Evolutionary conservation across 306 rosid species (phyloP).

Genomic region (Lathyrus oleraceus): DNA sequence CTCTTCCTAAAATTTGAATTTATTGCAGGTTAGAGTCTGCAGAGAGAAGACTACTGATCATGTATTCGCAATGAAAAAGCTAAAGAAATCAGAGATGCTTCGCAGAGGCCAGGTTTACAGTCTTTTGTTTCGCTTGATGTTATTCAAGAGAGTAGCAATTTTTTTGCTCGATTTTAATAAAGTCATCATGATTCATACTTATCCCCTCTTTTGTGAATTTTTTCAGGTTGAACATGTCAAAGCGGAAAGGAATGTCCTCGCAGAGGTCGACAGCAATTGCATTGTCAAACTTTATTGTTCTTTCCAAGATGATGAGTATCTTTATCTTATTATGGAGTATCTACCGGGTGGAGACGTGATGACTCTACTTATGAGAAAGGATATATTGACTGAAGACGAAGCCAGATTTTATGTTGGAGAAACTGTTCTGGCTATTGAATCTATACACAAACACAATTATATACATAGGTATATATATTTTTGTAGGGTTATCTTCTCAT

Average conservation of each 20-base stretch:
- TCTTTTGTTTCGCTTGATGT: conserved; percentile 36
- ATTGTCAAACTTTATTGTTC: conserved; percentile 94
- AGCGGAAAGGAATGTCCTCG: conserved; percentile 98
- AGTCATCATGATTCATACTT: conserved; percentile 23
- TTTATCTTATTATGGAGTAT: conserved; percentile 97
- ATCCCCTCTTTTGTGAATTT: conserved; percentile 23
- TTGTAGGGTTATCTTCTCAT: conserved; percentile 20
- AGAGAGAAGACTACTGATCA: conserved; percentile 81
- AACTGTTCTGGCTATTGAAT: conserved; percentile 88
- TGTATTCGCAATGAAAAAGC: conserved; percentile 98
- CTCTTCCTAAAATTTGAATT: conserved; percentile 40
- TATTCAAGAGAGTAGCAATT: conserved; percentile 4
- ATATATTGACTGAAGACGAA: conserved; percentile 88
- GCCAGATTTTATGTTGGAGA: conserved; percentile 94
- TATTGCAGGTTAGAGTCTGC: conserved; percentile 88
- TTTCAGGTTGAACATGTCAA: conserved; percentile 93
- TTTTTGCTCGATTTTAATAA: conserved; percentile 21
- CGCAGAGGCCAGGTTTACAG: conserved; percentile 92
- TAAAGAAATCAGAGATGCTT: conserved; percentile 99
- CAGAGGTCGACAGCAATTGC: conserved; percentile 98
- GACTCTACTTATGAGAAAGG: conserved; percentile 99
- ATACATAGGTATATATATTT: conserved; percentile 70
- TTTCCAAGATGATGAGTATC: conserved; percentile 89
- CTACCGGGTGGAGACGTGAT: conserved; percentile 99
- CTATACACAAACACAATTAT: conserved; percentile 93